These are phyloP conservation scores for Serpula lacrymans DNA, from an alignment of 768 basidiomycete species.

Conservation along the genomic window DNA sequence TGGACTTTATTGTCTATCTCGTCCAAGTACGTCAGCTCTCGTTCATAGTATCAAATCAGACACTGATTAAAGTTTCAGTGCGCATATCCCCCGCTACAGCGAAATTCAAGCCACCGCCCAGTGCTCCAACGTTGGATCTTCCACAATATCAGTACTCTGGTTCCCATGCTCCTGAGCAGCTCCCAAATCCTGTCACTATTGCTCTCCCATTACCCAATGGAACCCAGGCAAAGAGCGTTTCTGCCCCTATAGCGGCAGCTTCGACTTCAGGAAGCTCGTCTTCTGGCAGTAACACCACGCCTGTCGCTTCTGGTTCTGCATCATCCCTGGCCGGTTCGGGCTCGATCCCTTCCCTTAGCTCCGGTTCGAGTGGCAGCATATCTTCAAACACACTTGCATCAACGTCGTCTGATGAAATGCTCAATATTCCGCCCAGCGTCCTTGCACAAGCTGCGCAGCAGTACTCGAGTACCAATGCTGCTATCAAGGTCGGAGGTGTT, in stretches of 20 bases:
- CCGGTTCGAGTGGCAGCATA: constrained; percentile 41
- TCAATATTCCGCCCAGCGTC: constrained; percentile 43
- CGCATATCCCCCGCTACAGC: constrained; percentile 88
- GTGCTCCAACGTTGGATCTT: constrained; percentile 38
- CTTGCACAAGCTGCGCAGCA: constrained; percentile 49
- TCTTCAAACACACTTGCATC: constrained; percentile 51
- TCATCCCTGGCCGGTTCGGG: constrained; percentile 50
- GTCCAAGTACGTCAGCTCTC: constrained; percentile 63
- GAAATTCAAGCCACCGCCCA: constrained; percentile 68
- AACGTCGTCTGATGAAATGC: constrained; percentile 50
- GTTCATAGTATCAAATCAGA: constrained; percentile 10
- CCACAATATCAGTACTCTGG: constrained; percentile 45
- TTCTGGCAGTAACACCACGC: constrained; percentile 27
- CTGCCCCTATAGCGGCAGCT: constrained; percentile 59
- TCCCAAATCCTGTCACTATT: constrained; percentile 41
- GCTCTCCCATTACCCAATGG: constrained; percentile 46
- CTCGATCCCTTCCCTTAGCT: constrained; percentile 50
- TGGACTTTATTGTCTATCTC: constrained; percentile 82
- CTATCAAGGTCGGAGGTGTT: constrained; percentile 23
- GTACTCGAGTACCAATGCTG: constrained; percentile 36
- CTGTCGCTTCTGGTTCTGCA: constrained; percentile 40
- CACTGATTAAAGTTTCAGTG: constrained; percentile 53
- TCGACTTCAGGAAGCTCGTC: constrained; percentile 16
- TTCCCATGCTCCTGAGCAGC: constrained; percentile 23
- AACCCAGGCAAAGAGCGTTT: constrained; percentile 60